Base-by-base conservation (phyloP, 805 yeast species). In the Lipomyces lipofer region DNA sequence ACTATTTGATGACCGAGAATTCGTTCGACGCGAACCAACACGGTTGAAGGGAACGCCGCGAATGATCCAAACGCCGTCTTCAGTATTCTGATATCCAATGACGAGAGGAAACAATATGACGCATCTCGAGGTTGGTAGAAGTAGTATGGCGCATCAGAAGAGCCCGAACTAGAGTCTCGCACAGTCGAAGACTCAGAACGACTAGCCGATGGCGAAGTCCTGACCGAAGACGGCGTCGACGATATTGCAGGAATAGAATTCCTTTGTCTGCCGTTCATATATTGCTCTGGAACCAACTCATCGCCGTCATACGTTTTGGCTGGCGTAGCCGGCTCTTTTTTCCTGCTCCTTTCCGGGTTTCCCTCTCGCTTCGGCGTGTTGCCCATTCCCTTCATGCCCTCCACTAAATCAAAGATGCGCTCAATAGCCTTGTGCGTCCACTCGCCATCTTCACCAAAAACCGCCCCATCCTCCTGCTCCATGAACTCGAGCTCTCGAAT, bases 71-170 rank as follows among this genome's bases (percentile, higher is more conserved):
- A 89, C 1, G 83, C 76, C 1, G 81, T 67, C 56, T 80, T 78
- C 52, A 92, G 71, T 17, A 92, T 82, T 57, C 85, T 85, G 27
- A 88, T 78, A 67, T 94, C 99, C 42, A 94, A 73, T 4, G 88
- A 83, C 0, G 96, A 82, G 15, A 92, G 72, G 43, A 88, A 85
- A 67, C 73, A 89, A 56, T 79, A 78, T 1, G 84, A 77, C 58
- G 82, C 81, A 68, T 88, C 85, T 0, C 85, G 81, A 0, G 94
- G 83, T 66, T 91, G 91, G 67, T 86, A 92, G 66, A 82, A 92
- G 68, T 79, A 88, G 66, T 73, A 88, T 6, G 84, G 79, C 27
- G 60, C 45, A 17, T 58, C 62, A 7, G 59, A 32, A 8, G 53
- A 24, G 21, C 27, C 52, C n/a, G 51, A 27, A 27, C 39, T 25